Conservation (phyloP, 305 asterid species). For the Fraxinus velutina region DNA sequence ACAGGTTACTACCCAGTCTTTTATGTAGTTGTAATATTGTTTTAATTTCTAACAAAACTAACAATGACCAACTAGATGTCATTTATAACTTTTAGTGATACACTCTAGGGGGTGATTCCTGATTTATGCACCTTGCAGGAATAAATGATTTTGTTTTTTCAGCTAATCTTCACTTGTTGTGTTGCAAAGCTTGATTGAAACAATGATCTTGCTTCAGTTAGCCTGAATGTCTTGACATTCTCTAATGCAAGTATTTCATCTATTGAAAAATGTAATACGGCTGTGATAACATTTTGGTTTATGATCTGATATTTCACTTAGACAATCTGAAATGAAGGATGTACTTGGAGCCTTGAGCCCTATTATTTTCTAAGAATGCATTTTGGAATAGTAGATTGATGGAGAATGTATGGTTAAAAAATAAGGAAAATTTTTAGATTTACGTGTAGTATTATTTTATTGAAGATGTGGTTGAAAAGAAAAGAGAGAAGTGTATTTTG, state of each 20-base stretch:
- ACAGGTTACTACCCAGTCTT: conserved; percentile 40
- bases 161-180: background rate
- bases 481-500: too few species aligned
- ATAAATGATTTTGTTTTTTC: background rate
- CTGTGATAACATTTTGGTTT: background rate
- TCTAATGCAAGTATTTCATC: too few species aligned
- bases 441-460: too few species aligned
- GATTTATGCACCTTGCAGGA: background rate
- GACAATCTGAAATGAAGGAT: background rate
- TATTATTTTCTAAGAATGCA: too few species aligned
- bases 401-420: too few species aligned
- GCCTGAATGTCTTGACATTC: background rate
- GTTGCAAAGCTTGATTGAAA: background rate
- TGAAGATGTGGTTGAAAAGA: too few species aligned
- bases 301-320: background rate
- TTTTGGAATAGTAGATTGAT: too few species aligned
- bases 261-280: background rate
- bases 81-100: background rate
- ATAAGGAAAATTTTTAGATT: too few species aligned
- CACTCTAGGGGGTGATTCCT: background rate
- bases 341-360: too few species aligned
- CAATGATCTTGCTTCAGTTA: background rate
- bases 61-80: background rate
- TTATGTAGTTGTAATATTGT: background rate
- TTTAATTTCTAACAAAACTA: background rate